Evolutionary conservation across 2,329 filamentous ascomycete species (phyloP).

Genomic region (Microcera coccophila): DNA sequence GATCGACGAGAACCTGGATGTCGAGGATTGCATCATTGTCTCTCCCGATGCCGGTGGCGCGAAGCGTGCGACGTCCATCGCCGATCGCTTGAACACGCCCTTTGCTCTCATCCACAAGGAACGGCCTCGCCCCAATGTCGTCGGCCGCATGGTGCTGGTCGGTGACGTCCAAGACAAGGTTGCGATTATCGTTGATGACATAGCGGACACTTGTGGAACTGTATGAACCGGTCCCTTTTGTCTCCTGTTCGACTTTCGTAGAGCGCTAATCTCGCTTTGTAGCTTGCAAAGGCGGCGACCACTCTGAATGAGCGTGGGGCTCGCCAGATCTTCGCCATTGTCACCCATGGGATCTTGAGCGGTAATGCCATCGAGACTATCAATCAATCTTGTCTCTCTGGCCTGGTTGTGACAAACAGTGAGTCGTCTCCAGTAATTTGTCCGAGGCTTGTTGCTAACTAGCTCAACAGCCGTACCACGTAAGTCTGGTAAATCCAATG

Average conservation of each 20-base stretch:
- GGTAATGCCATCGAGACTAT: too few relatives aligned
- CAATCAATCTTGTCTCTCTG: too few relatives aligned
- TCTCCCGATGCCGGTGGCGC: conserved; percentile 90
- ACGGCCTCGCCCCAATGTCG: conserved; percentile 75
- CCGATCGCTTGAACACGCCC: conserved; percentile 78
- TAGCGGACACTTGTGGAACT: conserved; percentile 92
- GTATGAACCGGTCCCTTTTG: conserved; percentile 23
- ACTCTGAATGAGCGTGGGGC: conserved; percentile 83
- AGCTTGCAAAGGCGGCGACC: conserved; percentile 79
- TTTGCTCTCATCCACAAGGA: conserved; percentile 97
- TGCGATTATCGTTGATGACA: conserved; percentile 92
- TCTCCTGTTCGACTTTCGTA: conserved; percentile 8
- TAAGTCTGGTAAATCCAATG: background rate
- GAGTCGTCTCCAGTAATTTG: background rate
- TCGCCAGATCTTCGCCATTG: conserved; percentile 81
- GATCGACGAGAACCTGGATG: conserved; percentile 77
- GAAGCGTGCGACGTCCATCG: conserved; percentile 86
- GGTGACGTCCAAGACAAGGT: conserved; percentile 84
- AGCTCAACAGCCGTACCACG: background rate
- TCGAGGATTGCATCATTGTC: conserved; percentile 83
- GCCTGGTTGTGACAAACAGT: conserved; percentile 3
- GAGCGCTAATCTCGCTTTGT: too few relatives aligned
- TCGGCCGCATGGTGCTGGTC: conserved; percentile 83
- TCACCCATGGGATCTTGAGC: conserved; percentile 85
- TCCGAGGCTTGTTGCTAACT: conserved; percentile 1